A percentile compares a stretch with the other conserved stretches of the same genome.
phyloP scores from a whole-genome alignment of 176 grass and related monocot species.

The Puccinellia tenuiflora region DNA sequence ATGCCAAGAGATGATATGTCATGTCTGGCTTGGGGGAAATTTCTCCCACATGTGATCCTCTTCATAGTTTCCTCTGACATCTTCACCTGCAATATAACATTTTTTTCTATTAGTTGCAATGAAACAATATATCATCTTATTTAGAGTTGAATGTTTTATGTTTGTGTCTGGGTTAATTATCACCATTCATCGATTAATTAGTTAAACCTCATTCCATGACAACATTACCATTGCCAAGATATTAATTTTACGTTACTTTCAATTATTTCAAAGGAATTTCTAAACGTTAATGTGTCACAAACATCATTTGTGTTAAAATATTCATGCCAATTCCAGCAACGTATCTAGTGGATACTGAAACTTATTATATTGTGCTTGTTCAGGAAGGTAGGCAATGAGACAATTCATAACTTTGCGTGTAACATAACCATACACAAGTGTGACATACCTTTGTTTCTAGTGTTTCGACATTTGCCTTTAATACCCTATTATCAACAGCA shows the following conservation, averaged over 20 bases:
- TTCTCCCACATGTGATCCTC: slow-evolving; percentile 22
- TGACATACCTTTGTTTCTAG: slow-evolving; percentile 55
- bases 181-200: neutral
- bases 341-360: neutral
- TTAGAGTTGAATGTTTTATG: neutral
- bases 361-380: neutral
- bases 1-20: slow-evolving; percentile 23
- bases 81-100: slow-evolving; percentile 48
- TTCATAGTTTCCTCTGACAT: slow-evolving; percentile 69
- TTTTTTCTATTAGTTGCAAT: neutral
- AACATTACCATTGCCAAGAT: neutral
- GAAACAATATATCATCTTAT: neutral
- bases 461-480: slow-evolving; percentile 58
- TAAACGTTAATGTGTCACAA: neutral
- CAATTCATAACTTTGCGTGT: neutral
- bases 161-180: neutral
- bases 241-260: too few relatives aligned
- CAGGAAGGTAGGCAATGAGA: neutral
- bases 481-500: slow-evolving; percentile 45
- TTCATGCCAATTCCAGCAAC: neutral
- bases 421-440: neutral
- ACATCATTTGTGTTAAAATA: neutral
- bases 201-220: neutral
- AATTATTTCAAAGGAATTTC: neutral
- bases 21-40: neutral